Conservation (phyloP, 2,329 filamentous ascomycete species). For the Microascus cirrosus region DNA sequence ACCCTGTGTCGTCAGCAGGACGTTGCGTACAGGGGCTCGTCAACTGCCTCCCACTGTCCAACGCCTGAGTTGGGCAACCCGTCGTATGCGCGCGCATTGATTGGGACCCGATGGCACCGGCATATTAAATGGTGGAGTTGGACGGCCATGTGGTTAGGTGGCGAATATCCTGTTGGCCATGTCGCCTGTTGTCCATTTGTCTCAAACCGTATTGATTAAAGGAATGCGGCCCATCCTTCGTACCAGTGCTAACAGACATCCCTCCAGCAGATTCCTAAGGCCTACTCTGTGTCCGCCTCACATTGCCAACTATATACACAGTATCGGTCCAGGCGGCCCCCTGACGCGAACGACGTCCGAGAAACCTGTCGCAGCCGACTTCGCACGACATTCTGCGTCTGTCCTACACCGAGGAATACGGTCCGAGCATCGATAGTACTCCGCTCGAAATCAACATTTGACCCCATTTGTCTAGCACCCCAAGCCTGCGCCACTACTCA, state of each 20-base stretch:
- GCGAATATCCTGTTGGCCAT: background rate
- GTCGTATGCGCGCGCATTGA: background rate
- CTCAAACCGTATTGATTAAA: background rate
- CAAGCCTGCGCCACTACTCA: background rate
- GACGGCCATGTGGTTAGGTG: background rate
- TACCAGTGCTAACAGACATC: background rate
- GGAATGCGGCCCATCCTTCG: background rate
- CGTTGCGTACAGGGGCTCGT: background rate
- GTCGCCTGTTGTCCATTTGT: background rate
- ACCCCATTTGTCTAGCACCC: background rate
- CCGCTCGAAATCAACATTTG: background rate
- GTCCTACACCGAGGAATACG: background rate
- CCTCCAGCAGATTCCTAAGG: background rate
- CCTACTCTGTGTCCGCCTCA: background rate
- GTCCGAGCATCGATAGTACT: background rate
- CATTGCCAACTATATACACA: background rate
- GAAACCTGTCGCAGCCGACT: background rate
- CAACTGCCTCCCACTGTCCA: background rate
- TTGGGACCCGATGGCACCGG: background rate
- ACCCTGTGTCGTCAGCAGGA: background rate
- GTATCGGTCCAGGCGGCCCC: background rate
- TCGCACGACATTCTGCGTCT: background rate
- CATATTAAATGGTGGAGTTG: background rate
- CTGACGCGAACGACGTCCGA: background rate
- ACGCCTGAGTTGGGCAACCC: background rate